Conservation (phyloP, 2,329 filamentous ascomycete genomes). For the Pezicula carpinea region DNA sequence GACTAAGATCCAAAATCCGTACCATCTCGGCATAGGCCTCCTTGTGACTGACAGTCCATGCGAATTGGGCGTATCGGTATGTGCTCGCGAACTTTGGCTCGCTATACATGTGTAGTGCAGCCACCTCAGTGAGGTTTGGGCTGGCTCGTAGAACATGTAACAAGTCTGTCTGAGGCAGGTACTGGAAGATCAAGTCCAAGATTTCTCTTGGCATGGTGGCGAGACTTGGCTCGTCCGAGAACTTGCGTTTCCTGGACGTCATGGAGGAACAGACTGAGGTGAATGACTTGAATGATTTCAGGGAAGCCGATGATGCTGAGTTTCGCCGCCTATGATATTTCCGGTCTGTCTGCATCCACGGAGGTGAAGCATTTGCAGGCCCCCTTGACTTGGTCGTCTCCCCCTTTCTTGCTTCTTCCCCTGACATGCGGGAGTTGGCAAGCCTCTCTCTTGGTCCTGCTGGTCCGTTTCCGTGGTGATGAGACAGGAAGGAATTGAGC, state of each 20-base stretch:
- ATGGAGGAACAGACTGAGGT: constrained; percentile 8
- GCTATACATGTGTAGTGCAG: constrained; percentile 14
- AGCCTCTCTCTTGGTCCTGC: constrained; percentile 6
- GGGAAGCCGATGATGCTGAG: constrained; percentile 7
- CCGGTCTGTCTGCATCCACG: not conserved
- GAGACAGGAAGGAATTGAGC: constrained; percentile 4
- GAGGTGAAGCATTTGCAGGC: constrained; percentile 3
- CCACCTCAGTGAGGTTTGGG: constrained; percentile 12
- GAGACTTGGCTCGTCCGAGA: constrained; percentile 7
- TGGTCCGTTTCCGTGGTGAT: constrained; percentile 11
- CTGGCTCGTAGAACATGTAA: constrained; percentile 13
- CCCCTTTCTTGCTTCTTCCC: not conserved
- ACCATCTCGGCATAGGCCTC: constrained; percentile 14
- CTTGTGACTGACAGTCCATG: constrained; percentile 12
- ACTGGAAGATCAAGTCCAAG: constrained; percentile 12
- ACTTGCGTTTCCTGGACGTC: constrained; percentile 5
- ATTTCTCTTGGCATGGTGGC: constrained; percentile 17
- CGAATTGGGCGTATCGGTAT: constrained; percentile 22
- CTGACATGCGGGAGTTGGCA: not conserved
- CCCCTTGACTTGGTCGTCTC: constrained; percentile 8
- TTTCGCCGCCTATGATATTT: constrained; percentile 7
- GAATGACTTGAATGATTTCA: constrained; percentile 8
- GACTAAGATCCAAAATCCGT: constrained; percentile 15
- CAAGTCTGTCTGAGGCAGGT: constrained; percentile 11
- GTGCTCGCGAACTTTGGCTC: constrained; percentile 17